These are phyloP conservation scores for Phytophthora sp. DNA, from an alignment of 352 stramenopile species.

Conservation along the genomic window DNA sequence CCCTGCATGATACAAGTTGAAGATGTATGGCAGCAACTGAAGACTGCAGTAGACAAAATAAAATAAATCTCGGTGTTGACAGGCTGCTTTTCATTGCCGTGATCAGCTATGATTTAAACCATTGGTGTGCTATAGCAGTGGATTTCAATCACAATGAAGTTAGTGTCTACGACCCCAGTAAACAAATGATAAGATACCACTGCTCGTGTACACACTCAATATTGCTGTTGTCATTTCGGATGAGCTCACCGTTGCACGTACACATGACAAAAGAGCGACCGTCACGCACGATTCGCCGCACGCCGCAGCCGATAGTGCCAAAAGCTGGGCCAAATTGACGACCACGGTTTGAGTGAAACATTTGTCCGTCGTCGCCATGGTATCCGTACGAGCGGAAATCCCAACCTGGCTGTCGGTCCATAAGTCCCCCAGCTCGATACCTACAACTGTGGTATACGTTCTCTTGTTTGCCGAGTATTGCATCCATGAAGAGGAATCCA, in stretches of 20 bases:
- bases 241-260: constrained; percentile 36
- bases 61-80: too few species aligned
- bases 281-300: constrained; percentile 30
- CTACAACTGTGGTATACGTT: too few species aligned
- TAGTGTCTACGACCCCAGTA: too few species aligned
- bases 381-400: constrained; percentile 71
- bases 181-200: constrained; percentile 41
- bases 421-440: too few species aligned
- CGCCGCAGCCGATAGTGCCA: constrained; percentile 36
- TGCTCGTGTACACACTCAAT: constrained; percentile 42
- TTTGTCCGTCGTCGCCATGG: constrained; percentile 76
- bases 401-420: constrained; percentile 75
- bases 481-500: background rate
- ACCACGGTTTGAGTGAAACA: constrained; percentile 55
- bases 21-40: too few species aligned
- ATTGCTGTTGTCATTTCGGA: constrained; percentile 16
- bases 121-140: too few species aligned
- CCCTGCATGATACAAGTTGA: too few species aligned
- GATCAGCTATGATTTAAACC: too few species aligned
- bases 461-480: constrained; percentile 9
- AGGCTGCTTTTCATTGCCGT: too few species aligned
- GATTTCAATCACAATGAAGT: too few species aligned
- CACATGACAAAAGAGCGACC: constrained; percentile 42
- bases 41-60: too few species aligned
- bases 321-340: constrained; percentile 42